Conservation (phyloP, 176 grass and related monocot species). For the Phoenix roebelenii region DNA sequence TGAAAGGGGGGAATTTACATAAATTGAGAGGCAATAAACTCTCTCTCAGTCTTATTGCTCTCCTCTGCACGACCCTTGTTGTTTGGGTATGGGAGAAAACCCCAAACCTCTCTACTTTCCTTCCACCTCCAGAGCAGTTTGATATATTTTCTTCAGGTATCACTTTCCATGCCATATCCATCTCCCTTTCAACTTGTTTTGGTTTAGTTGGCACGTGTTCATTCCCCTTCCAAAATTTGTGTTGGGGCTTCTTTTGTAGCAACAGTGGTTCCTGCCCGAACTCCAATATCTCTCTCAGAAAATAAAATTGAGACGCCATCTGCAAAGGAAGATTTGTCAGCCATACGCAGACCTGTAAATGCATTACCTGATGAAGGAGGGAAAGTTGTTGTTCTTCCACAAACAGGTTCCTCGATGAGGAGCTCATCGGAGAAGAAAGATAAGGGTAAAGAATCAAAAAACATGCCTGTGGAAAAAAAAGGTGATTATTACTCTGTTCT, state of each 20-base stretch:
- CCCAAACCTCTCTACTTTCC: slow-evolving; percentile 21
- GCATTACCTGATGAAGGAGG: not conserved
- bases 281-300: not conserved
- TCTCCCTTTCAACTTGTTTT: slow-evolving; percentile 11
- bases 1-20: slow-evolving; percentile 26
- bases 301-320: not conserved
- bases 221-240: not conserved
- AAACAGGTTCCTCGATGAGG: not conserved
- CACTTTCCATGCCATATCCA: not conserved
- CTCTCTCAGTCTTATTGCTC: slow-evolving; percentile 12
- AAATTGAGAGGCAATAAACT: slow-evolving; percentile 22
- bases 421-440: not conserved
- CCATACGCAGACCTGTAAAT: not conserved
- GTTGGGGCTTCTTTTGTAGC: not conserved
- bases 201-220: slow-evolving; percentile 5
- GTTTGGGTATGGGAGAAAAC: slow-evolving; percentile 30
- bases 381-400: not conserved
- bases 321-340: not conserved
- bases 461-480: slow-evolving; percentile 15
- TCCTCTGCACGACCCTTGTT: slow-evolving; percentile 26
- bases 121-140: slow-evolving; percentile 29
- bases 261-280: not conserved
- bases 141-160: slow-evolving; percentile 26
- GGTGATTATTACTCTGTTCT: slow-evolving; percentile 8
- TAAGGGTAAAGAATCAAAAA: not conserved